These are phyloP conservation scores for Cercophora newfieldiana DNA, from an alignment of 495 filamentous ascomycete genomes.

Conservation along the genomic window DNA sequence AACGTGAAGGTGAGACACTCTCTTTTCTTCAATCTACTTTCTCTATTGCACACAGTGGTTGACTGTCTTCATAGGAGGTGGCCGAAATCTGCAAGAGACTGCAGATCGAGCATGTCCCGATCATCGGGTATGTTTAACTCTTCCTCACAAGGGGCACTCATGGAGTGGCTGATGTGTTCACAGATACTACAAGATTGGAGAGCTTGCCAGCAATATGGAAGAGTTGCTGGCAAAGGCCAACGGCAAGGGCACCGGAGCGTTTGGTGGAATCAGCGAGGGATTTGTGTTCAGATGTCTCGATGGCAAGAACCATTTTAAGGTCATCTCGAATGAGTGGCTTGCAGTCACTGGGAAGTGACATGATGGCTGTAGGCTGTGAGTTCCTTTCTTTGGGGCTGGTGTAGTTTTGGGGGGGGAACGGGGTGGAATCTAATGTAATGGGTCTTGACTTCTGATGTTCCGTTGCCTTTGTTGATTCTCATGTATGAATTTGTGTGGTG, in stretches of 20 bases:
- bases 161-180: not conserved
- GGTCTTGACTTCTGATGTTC: too few relatives aligned
- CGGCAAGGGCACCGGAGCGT: not conserved
- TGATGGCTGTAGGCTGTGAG: too few relatives aligned
- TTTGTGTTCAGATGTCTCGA: conserved; percentile 23
- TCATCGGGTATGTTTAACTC: conserved; percentile 7
- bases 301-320: conserved; percentile 21
- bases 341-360: conserved; percentile 12
- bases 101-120: conserved; percentile 18
- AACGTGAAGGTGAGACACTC: not conserved
- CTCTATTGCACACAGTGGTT: not conserved
- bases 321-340: conserved; percentile 32
- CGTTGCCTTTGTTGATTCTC: too few relatives aligned
- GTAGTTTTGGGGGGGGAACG: too few relatives aligned
- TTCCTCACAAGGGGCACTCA: not conserved
- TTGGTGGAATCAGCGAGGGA: conserved; percentile 22
- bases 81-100: conserved; percentile 16
- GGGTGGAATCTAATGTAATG: too few relatives aligned
- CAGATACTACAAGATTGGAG: not conserved
- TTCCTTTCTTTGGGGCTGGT: too few relatives aligned
- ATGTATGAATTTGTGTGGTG: too few relatives aligned
- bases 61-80: not conserved
- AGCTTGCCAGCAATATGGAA: conserved; percentile 3
- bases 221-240: conserved; percentile 26
- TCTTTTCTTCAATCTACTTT: not conserved